Percentiles rank a stretch among this genome's conserved stretches.
These are phyloP conservation scores for Cudoniella acicularis DNA, from an alignment of 495 filamentous ascomycete species.

Conservation along the genomic window DNA sequence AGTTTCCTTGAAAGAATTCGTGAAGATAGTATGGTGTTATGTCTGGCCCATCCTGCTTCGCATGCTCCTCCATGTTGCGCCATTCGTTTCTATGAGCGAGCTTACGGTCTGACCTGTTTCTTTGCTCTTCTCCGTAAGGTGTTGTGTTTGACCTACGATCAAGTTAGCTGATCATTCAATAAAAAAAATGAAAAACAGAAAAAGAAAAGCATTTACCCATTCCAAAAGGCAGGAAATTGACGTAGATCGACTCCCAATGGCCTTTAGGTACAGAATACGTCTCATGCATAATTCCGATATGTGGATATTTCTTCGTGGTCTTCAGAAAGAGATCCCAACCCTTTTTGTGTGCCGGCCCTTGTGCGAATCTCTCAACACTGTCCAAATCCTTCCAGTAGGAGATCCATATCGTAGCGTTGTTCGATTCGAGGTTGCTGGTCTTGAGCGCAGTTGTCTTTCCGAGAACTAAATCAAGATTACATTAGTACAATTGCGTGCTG, in stretches of 20 bases:
- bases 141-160: background rate
- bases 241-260: background rate
- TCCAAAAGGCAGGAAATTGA: background rate
- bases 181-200: background rate
- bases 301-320: background rate
- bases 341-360: background rate
- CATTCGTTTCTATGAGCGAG: background rate
- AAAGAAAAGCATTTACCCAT: background rate
- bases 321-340: background rate
- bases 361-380: background rate
- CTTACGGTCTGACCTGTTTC: background rate
- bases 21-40: background rate
- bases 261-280: background rate
- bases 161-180: background rate
- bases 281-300: background rate
- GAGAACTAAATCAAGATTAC: background rate
- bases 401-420: background rate
- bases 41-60: background rate
- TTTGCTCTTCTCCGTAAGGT: background rate
- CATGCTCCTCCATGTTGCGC: background rate
- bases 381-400: background rate
- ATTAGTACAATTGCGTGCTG: background rate
- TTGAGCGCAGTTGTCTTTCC: background rate
- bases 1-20: too few relatives aligned
- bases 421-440: background rate